These are phyloP conservation scores for Vitis hybrid DNA, from an alignment of 177 flowering plant genomes.

Conservation along the genomic window DNA sequence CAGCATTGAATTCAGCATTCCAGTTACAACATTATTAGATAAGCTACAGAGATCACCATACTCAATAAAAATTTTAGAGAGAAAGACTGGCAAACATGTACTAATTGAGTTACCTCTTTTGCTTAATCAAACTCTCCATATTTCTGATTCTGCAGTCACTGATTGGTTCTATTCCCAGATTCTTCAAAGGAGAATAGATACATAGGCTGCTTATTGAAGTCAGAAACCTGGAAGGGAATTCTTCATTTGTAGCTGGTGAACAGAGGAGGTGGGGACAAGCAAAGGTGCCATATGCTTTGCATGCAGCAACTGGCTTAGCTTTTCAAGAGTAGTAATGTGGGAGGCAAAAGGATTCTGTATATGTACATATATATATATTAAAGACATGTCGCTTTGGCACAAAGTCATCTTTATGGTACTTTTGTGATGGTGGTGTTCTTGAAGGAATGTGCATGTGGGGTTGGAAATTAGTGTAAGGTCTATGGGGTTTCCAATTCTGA, in stretches of 20 bases:
- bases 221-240: neutral
- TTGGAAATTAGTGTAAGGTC: too few species aligned
- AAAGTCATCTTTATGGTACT: neutral
- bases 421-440: neutral
- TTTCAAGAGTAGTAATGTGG: constrained; percentile 2
- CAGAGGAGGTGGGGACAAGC: constrained; percentile 18
- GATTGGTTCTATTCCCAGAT: neutral
- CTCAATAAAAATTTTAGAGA: neutral
- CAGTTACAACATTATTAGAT: neutral
- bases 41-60: too few species aligned
- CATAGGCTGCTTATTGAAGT: neutral
- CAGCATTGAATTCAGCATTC: too few species aligned
- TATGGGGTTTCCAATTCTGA: too few species aligned
- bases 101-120: constrained; percentile 26
- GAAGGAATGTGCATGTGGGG: constrained; percentile 10
- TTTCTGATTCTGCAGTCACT: neutral
- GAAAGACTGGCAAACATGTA: neutral
- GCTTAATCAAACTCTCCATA: constrained; percentile 28
- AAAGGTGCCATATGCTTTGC: constrained; percentile 31
- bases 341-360: constrained; percentile 19
- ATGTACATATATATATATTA: neutral
- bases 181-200: neutral
- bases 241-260: constrained; percentile 4
- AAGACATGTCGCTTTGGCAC: neutral
- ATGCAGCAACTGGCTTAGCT: constrained; percentile 16